Percentiles rank a stretch among this genome's conserved stretches.
These are phyloP conservation scores for Solanum rostratum DNA, from an alignment of 257 asterid genomes.

Conservation along the genomic window DNA sequence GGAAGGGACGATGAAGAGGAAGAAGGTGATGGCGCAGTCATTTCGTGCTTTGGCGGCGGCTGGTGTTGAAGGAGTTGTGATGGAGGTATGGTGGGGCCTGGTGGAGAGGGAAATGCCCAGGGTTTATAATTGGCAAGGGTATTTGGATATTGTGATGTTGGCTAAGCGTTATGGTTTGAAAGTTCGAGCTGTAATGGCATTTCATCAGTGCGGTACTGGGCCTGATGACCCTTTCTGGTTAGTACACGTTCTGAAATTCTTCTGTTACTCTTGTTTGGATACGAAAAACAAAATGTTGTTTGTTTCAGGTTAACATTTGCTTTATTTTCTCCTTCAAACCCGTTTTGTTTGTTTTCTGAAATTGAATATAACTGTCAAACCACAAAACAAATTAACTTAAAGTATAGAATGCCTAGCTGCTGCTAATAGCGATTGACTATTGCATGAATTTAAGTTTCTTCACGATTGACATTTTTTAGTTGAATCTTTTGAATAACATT, in stretches of 20 bases:
- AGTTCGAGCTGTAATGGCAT: slow-evolving; percentile 73
- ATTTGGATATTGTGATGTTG: slow-evolving; percentile 55
- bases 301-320: not conserved
- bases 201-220: slow-evolving; percentile 66
- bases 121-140: slow-evolving; percentile 57
- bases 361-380: not conserved
- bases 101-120: slow-evolving; percentile 62
- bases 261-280: not conserved
- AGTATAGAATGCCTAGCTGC: not conserved
- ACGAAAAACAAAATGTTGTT: not conserved
- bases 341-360: not conserved
- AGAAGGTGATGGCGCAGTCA: slow-evolving; percentile 46
- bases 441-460: not conserved
- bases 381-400: not conserved
- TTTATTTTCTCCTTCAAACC: not conserved
- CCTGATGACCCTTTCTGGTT: slow-evolving; percentile 59
- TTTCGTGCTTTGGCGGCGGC: slow-evolving; percentile 61
- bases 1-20: slow-evolving; percentile 43
- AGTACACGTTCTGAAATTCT: slow-evolving; percentile 16
- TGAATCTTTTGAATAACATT: not conserved
- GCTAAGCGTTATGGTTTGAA: slow-evolving; percentile 53
- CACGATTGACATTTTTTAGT: not conserved
- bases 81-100: slow-evolving; percentile 95
- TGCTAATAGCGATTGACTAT: not conserved
- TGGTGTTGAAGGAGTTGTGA: slow-evolving; percentile 83